Evolutionary conservation across 2,329 filamentous ascomycete genomes (phyloP).

Genomic region (Exophiala viscosa): DNA sequence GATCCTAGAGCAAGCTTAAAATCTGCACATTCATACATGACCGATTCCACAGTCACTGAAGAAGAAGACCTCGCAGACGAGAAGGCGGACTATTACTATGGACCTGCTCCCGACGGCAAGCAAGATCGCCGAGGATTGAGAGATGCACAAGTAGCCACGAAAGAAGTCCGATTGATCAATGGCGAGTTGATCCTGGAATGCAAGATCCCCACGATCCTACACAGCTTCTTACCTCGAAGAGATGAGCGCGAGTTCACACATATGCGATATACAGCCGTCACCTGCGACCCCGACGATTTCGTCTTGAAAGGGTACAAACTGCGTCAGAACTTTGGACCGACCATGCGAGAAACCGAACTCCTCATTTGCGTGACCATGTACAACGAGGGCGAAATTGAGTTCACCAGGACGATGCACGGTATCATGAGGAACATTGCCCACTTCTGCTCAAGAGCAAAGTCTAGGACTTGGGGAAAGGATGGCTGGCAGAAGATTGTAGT

Average conservation of each 20-base stretch:
- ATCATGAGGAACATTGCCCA: slow-evolving; percentile 98
- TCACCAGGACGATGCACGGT: slow-evolving; percentile 96
- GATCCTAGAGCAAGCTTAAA: slow-evolving; percentile 55
- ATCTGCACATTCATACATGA: slow-evolving; percentile 62
- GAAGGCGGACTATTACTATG: slow-evolving; percentile 76
- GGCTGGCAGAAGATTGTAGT: slow-evolving; percentile 99
- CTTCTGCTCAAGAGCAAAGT: slow-evolving; percentile 89
- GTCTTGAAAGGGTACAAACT: slow-evolving; percentile 84
- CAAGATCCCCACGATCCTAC: slow-evolving; percentile 97
- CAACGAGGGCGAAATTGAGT: slow-evolving; percentile 95
- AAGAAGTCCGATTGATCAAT: slow-evolving; percentile 94
- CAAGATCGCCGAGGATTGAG: slow-evolving; percentile 85
- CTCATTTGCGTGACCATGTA: slow-evolving; percentile 99
- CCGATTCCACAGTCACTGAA: slow-evolving; percentile 57
- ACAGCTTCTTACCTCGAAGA: slow-evolving; percentile 89
- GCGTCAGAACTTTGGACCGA: slow-evolving; percentile 82
- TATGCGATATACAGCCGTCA: slow-evolving; percentile 98
- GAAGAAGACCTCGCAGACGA: slow-evolving; percentile 45
- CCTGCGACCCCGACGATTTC: slow-evolving; percentile 94
- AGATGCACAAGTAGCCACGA: slow-evolving; percentile 81
- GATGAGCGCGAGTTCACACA: slow-evolving; percentile 97
- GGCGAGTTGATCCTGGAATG: slow-evolving; percentile 96
- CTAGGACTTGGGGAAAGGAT: slow-evolving; percentile 91
- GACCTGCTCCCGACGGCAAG: slow-evolving; percentile 78
- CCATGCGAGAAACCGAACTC: slow-evolving; percentile 83